Base-by-base conservation (phyloP, 2,329 filamentous ascomycete species). In the Dothideomycetidae sp. region DNA sequence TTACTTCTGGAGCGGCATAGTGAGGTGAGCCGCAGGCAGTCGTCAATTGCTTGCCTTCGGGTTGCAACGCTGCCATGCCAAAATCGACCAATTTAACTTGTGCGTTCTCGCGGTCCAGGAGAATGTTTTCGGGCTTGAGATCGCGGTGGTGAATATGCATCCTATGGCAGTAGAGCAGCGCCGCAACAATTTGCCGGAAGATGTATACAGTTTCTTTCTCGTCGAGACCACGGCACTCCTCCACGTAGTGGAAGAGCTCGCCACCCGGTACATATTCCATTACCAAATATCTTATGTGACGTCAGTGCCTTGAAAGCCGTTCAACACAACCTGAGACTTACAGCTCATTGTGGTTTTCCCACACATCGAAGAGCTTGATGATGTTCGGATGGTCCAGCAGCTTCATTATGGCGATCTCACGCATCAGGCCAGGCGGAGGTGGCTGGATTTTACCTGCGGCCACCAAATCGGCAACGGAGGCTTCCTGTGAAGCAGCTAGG, bases 121-220 rank as follows among this genome's bases (percentile, higher is more conserved):
- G 67, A 31, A 98, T 94, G 50, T 98, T 98, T 60, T 98, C 90
- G 0, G 86, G 90, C 59, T 98, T 98, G 37, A 98, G 67, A 50
- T 98, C 90, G 15, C 90, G 81, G 54, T 98, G 90, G 54, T 86
- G 93, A 45, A 98, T 93, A 48, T 88, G 85, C 61, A 93, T 83
- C 2, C 81, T 76, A 59, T 98, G 90, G 48, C 86, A 93, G 60
- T 94, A 94, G 3, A 85, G 76, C 35, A 98, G 70, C 1, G 84
- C 90, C 38, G 82, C 83, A 53, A 98, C 80, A 47, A 98, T 85
- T 59, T 98, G 90, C 26, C 86, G 78, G 53, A 94, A 94, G 48
- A 93, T 78, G 52, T 71, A 81, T 36, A 94, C 71, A 4, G 82
- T 78, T 46, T 88, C 76, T 44, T 80, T 72, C 58, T 98, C 90